Percentiles rank a stretch among this genome's conserved stretches.
These are phyloP conservation scores for Stephania yunnanensis DNA, from an alignment of 164 flowering plant species.

Conservation along the genomic window DNA sequence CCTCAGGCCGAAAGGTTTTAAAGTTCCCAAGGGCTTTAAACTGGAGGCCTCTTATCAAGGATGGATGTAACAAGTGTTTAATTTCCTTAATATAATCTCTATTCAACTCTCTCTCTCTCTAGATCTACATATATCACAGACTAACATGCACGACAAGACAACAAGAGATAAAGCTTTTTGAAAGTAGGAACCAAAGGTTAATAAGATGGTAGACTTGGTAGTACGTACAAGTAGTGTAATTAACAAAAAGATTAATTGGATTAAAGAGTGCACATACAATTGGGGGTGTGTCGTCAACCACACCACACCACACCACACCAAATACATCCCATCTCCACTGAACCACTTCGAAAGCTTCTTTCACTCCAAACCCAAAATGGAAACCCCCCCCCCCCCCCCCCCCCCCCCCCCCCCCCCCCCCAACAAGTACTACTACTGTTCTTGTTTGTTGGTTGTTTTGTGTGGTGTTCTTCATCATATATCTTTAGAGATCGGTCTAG, in stretches of 20 bases:
- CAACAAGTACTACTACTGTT: not conserved
- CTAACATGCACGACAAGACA: not conserved
- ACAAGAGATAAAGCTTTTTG: not conserved
- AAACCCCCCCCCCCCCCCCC: conserved; percentile 1
- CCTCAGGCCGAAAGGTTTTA: too few relatives aligned
- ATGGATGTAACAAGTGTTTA: too few relatives aligned
- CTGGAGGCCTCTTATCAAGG: too few relatives aligned
- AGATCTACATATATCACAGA: not conserved
- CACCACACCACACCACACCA: not conserved
- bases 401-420: conserved; percentile 7
- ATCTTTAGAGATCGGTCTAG: too few relatives aligned
- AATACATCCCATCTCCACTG: conserved; percentile 9
- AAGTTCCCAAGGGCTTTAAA: too few relatives aligned
- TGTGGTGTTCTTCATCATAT: too few relatives aligned
- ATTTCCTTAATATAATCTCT: too few relatives aligned
- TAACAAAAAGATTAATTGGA: not conserved
- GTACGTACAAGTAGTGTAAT: not conserved
- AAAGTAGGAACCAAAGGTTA: conserved; percentile 4
- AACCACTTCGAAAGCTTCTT: conserved; percentile 27
- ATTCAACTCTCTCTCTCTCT: too few relatives aligned
- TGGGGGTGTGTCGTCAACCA: conserved; percentile 11
- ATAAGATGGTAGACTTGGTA: not conserved
- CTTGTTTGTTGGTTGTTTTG: not conserved
- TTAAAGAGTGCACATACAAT: not conserved
- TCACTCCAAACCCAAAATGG: conserved; percentile 28